phyloP scores from a whole-genome alignment of 2,329 filamentous ascomycete species.

The Hawksworthiomyces lignivorus region DNA sequence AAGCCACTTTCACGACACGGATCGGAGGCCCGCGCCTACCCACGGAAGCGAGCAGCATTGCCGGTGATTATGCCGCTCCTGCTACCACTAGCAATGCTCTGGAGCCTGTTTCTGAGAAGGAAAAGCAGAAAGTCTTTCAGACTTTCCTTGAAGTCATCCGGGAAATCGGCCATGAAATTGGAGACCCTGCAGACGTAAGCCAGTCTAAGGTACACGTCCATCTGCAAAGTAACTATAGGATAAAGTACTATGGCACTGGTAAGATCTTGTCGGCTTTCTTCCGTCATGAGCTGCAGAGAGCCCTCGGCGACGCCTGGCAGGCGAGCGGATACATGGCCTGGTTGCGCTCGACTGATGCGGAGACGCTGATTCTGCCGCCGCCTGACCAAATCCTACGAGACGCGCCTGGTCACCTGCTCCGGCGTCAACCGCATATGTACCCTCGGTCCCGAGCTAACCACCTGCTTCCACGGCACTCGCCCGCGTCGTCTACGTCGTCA shows the following conservation, averaged over 20 bases:
- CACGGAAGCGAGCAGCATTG: no score
- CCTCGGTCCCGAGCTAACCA: no score
- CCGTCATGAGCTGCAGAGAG: slow-evolving; percentile 29
- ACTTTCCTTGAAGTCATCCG: slow-evolving; percentile 16
- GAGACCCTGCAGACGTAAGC: slow-evolving; percentile 21
- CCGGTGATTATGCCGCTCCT: no score
- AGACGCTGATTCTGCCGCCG: slow-evolving; percentile 21
- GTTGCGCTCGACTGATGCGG: slow-evolving; percentile 23
- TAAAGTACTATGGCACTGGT: slow-evolving; percentile 28
- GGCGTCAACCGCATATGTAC: slow-evolving; percentile 16
- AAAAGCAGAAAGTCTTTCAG: not conserved
- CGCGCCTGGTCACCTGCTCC: slow-evolving; percentile 18
- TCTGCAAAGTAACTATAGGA: slow-evolving; percentile 32
- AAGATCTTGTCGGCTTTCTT: slow-evolving; percentile 38
- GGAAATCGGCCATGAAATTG: slow-evolving; percentile 22
- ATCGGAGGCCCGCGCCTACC: no score
- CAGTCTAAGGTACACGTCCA: slow-evolving; percentile 24
- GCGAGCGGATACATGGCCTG: slow-evolving; percentile 25
- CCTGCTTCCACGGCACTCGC: no score
- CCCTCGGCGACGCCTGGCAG: slow-evolving; percentile 27
- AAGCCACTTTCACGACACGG: no score
- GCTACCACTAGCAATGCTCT: not conserved
- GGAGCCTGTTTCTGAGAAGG: not conserved
- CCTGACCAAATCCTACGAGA: slow-evolving; percentile 17
- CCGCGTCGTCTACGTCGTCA: no score